A percentile compares a stretch with the other conserved stretches of the same genome.
phyloP scores from a whole-genome alignment of 179 eudicot genomes.

The Spinacia oleracea region DNA sequence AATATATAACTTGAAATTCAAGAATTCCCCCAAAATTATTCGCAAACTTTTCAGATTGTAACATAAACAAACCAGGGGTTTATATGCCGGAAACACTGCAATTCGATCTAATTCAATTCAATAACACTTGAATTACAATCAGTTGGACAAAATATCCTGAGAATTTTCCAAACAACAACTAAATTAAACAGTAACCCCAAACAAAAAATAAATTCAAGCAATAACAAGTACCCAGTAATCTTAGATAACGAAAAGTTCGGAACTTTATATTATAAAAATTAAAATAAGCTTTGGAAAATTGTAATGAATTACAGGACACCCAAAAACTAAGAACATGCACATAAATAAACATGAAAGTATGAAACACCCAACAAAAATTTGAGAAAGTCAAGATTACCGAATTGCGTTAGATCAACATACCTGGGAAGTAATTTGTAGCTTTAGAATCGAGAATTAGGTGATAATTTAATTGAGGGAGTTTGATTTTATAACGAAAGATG shows the following conservation, averaged over 20 bases:
- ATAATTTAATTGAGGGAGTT: not conserved
- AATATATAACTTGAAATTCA: not conserved
- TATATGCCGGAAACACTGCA: not conserved
- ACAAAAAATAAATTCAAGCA: not conserved
- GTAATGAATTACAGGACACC: not conserved
- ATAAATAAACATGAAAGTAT: not conserved
- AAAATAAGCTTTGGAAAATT: not conserved
- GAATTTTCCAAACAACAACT: not conserved
- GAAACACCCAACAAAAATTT: not conserved
- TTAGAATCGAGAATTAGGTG: not conserved
- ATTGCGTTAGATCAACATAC: not conserved
- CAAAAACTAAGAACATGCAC: not conserved
- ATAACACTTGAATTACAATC: not conserved
- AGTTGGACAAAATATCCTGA: not conserved
- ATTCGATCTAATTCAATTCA: not conserved
- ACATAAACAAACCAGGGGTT: not conserved
- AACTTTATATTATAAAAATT: not conserved
- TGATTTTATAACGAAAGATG: not conserved
- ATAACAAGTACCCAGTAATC: slow-evolving; percentile 1
- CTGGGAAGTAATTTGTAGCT: not conserved
- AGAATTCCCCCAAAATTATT: not conserved
- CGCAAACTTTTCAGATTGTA: not conserved
- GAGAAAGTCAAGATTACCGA: not conserved
- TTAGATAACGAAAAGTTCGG: not conserved
- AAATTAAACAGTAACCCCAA: not conserved